phyloP scores from a whole-genome alignment of 345 rosid genomes.

The Heritiera littoralis region DNA sequence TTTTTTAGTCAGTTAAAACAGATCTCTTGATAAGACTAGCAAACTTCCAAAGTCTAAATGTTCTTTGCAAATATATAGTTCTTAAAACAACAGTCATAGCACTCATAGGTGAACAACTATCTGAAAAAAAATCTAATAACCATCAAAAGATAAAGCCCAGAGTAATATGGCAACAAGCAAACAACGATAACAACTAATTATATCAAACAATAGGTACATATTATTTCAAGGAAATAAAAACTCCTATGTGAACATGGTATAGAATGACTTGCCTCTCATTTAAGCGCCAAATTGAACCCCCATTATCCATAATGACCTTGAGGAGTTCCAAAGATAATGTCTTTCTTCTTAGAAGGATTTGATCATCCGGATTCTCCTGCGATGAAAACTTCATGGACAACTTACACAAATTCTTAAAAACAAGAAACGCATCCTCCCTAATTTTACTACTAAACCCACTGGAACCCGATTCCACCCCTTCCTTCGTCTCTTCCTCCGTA shows the following conservation, averaged over 20 bases:
- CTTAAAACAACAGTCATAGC: background rate
- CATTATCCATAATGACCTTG: slow-evolving; percentile 71
- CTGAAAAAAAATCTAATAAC: background rate
- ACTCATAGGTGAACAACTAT: background rate
- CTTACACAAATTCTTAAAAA: slow-evolving; percentile 83
- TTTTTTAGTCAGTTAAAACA: background rate
- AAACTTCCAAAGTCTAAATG: background rate
- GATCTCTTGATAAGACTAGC: background rate
- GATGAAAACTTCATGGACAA: slow-evolving; percentile 92
- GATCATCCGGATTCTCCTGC: slow-evolving; percentile 88
- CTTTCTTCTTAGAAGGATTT: slow-evolving; percentile 87
- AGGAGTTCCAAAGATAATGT: slow-evolving; percentile 77
- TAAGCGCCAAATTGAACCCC: slow-evolving; percentile 70
- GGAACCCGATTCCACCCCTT: slow-evolving; percentile 35
- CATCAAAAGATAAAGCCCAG: background rate
- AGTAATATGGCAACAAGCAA: slow-evolving; percentile 4
- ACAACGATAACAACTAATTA: background rate
- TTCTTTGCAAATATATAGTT: background rate
- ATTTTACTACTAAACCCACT: slow-evolving; percentile 51
- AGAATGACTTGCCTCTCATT: slow-evolving; percentile 66
- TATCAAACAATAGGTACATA: background rate
- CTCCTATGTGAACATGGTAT: background rate
- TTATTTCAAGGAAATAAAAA: background rate
- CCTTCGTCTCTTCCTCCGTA: slow-evolving; percentile 32
- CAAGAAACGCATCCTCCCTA: slow-evolving; percentile 82